A percentile compares a stretch with the other conserved stretches of the same genome.
phyloP scores from a whole-genome alignment of 192 early-diverging fungal genomes.

The Coemansia sp. region DNA sequence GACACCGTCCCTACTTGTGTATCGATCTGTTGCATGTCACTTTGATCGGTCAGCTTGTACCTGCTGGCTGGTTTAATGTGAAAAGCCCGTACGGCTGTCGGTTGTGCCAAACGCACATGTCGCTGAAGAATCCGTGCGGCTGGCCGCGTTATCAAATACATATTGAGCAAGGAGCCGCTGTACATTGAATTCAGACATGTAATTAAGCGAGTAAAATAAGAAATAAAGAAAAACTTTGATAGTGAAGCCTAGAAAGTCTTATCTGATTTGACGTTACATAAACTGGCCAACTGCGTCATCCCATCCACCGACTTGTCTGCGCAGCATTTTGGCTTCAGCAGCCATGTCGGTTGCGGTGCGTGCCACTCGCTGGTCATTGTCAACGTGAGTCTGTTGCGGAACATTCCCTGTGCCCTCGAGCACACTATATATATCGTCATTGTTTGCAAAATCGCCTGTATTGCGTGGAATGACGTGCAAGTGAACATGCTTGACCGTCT shows the following conservation, averaged over 20 bases:
- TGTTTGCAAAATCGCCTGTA: conserved; percentile 75
- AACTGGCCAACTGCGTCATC: not conserved
- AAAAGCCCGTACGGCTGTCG: not conserved
- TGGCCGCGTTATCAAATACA: not conserved
- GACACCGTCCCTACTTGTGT: conserved; percentile 38
- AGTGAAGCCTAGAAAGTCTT: not conserved
- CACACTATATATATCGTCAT: conserved; percentile 86
- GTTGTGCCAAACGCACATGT: not conserved
- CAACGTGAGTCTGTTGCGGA: conserved; percentile 37
- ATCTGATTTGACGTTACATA: conserved; percentile 9
- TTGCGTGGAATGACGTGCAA: conserved; percentile 87
- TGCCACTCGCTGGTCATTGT: conserved; percentile 71
- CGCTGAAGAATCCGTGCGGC: not conserved
- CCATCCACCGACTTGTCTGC: conserved; percentile 29
- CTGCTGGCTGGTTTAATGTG: not conserved
- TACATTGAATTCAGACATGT: not conserved
- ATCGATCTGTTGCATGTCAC: not conserved
- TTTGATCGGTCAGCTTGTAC: not conserved
- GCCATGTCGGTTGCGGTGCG: conserved; percentile 82
- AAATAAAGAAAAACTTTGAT: not conserved
- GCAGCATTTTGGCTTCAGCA: conserved; percentile 29
- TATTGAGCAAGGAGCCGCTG: not conserved
- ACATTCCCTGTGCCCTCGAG: conserved; percentile 57
- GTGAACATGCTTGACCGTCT: conserved; percentile 89
- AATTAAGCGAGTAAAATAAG: not conserved